Percentiles rank a stretch among this genome's conserved stretches.
Evolutionary conservation across 345 rosid species (phyloP).

Genomic region (Eucalyptus curtisii): DNA sequence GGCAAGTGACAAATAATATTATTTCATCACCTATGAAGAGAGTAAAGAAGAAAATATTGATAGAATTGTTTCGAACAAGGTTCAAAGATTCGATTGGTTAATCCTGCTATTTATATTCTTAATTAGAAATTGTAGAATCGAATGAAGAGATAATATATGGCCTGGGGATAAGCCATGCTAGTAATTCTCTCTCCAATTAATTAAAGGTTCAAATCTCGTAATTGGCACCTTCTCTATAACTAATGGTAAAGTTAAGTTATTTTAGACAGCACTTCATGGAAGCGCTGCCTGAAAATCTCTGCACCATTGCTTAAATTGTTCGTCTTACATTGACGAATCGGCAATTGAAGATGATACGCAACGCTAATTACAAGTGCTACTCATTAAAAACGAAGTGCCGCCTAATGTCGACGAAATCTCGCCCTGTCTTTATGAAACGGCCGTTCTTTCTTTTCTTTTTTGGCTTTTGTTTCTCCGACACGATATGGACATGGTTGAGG

Average conservation of each 20-base stretch:
- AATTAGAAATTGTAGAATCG: neutral
- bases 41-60: neutral
- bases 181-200: neutral
- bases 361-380: neutral
- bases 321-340: neutral
- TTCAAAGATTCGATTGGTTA: neutral
- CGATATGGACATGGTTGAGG: neutral
- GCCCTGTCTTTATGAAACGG: neutral
- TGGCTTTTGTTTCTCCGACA: neutral
- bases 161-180: neutral
- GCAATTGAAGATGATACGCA: neutral
- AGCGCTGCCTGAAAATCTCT: neutral
- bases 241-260: neutral
- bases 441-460: neutral
- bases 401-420: neutral
- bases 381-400: neutral
- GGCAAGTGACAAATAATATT: neutral
- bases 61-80: neutral
- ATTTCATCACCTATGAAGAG: neutral
- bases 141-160: neutral
- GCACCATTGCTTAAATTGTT: neutral
- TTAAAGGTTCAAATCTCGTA: neutral
- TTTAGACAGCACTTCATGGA: neutral
- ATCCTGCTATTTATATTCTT: neutral
- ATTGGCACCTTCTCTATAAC: neutral